Evolutionary conservation across 2,329 filamentous ascomycete species (phyloP), one percentile per base, ranked within the genome.

Genomic region (Trichoderma asperellum): DNA sequence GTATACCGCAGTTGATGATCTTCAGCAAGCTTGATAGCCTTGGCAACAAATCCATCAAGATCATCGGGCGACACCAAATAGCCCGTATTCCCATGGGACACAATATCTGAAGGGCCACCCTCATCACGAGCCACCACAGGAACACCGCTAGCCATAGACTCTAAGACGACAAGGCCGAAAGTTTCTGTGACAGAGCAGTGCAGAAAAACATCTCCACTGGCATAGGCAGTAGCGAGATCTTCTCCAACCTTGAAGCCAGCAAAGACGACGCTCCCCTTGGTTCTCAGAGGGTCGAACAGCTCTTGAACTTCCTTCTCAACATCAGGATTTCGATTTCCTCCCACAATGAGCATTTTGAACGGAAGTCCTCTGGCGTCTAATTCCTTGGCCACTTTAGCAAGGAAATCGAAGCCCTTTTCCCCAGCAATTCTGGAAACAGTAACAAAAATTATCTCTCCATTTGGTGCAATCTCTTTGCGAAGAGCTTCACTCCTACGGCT

Each of bases 181-280:
- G 90, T 92, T 77, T 92, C 90, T 0, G 89, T 92, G 69, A 92
- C 82, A 27, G 88, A 92, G 78, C 89, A 91, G 79, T 92, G 89
- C 16, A 92, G 78, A 75, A 92, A 92, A n/a, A 92, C 73, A 74
- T 92, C 89, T 0, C 86, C 89, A 4, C 86, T 87, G 2, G 90
- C 89, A 72, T 91, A 92, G 11, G 87, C 86, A n/a, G 83, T 81
- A n/a, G 89, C 89, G 10, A 92, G 82, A 2, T 84, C 83, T 61
- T 84, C 83, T 12, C 89, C 89, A 0, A 86, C 83, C 72, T 87
- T 83, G 79, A 91, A 89, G 0, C 90, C 89, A 0, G 89, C 87
- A 76, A 92, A 92, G n/a, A 88, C 74, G 47, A 91, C 88, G 62
- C 84, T 86, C 37, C 86, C 83, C 58, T 81, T 78, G 5, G 78